Evolutionary conservation across 495 filamentous ascomycete species (phyloP).

Genomic region (Aspergillus cavernicola): DNA sequence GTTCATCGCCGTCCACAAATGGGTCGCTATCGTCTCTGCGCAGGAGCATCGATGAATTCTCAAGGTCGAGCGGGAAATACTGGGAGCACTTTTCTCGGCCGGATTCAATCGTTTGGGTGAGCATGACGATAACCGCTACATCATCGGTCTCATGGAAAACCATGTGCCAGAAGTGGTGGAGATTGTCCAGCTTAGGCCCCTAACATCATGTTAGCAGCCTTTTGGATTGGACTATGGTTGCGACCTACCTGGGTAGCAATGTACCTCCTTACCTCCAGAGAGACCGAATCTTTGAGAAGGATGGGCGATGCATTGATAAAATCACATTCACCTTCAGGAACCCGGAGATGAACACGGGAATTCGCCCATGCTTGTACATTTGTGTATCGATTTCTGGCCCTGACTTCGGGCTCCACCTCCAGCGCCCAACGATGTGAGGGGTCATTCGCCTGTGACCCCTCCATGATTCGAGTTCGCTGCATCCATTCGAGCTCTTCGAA

Average conservation of each 20-base stretch:
- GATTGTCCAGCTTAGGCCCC: constrained; percentile 69
- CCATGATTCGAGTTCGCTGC: constrained; percentile 35
- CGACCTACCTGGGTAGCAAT: constrained; percentile 63
- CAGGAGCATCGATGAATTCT: constrained; percentile 59
- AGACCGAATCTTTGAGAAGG: constrained; percentile 53
- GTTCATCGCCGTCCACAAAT: constrained; percentile 23
- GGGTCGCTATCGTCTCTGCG: constrained; percentile 45
- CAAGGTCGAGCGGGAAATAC: constrained; percentile 70
- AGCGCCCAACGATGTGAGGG: constrained; percentile 47
- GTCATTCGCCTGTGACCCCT: constrained; percentile 35
- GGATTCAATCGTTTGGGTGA: constrained; percentile 82
- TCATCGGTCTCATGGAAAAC: constrained; percentile 76
- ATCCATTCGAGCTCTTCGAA: constrained; percentile 50
- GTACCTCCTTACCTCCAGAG: constrained; percentile 50
- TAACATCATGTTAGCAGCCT: constrained; percentile 30
- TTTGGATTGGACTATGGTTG: constrained; percentile 7
- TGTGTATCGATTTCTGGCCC: constrained; percentile 68
- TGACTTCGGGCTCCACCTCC: constrained; percentile 47
- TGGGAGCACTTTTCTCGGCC: constrained; percentile 86
- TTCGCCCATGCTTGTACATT: constrained; percentile 85
- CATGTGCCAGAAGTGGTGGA: constrained; percentile 93
- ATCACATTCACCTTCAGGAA: constrained; percentile 74
- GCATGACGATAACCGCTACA: constrained; percentile 88
- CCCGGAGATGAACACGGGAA: constrained; percentile 79
- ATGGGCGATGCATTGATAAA: constrained; percentile 98